Evolutionary conservation across 768 basidiomycete genomes (phyloP).

Genomic region (Ramaria sp.): DNA sequence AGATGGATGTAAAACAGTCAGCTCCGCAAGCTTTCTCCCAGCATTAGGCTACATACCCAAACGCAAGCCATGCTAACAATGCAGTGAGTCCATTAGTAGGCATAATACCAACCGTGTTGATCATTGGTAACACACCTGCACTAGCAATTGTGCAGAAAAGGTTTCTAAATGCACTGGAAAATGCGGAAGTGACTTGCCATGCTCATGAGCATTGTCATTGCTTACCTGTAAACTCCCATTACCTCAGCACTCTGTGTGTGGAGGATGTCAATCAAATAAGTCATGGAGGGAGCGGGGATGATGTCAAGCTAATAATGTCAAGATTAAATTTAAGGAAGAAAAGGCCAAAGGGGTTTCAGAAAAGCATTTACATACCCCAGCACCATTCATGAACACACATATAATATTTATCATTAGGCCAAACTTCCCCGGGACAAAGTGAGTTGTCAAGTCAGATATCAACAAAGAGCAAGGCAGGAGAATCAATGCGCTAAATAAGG

Average conservation of each 20-base stretch:
- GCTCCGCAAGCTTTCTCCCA: not conserved
- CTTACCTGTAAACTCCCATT: conserved; percentile 44
- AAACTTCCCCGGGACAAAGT: conserved; percentile 35
- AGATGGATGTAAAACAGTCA: not conserved
- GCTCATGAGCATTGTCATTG: no score
- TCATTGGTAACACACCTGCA: conserved; percentile 40
- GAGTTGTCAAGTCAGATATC: conserved; percentile 37
- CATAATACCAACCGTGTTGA: conserved; percentile 42
- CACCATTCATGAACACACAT: conserved; percentile 51
- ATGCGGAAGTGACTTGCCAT: no score
- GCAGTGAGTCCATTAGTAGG: conserved; percentile 39
- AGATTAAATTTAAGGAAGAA: not conserved
- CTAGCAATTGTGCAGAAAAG: conserved; percentile 33
- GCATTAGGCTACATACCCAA: conserved; percentile 31
- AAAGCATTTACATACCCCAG: conserved; percentile 36
- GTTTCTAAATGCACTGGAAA: conserved; percentile 38
- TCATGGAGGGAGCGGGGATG: conserved; percentile 41
- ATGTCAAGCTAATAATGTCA: conserved; percentile 37
- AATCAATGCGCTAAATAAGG: conserved; percentile 33
- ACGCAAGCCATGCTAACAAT: conserved; percentile 37
- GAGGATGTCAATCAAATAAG: conserved; percentile 53
- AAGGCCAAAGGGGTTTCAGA: not conserved
- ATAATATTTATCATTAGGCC: conserved; percentile 43
- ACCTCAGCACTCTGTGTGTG: conserved; percentile 52
- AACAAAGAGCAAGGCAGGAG: conserved; percentile 45